Evolutionary conservation across 805 yeast species (phyloP).

Genomic region (Diddensiella santjacobensis): DNA sequence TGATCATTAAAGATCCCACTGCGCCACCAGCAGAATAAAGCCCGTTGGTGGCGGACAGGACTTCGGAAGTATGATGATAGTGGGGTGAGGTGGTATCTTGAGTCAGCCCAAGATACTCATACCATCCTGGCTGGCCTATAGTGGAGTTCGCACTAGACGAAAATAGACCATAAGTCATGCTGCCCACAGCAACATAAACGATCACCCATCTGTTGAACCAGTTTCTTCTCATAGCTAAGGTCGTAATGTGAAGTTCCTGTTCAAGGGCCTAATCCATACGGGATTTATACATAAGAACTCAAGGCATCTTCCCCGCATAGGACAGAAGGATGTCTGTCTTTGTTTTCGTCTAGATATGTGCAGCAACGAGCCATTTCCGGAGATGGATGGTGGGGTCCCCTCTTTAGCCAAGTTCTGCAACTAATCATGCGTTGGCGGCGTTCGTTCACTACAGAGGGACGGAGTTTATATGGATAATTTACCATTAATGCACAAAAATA

Average conservation of each 20-base stretch:
- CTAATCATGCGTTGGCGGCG: no score
- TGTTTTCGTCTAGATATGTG: neutral
- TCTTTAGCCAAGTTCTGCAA: no score
- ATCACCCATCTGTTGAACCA: conserved; percentile 6
- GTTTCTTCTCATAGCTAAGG: conserved; percentile 9
- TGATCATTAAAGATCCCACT: conserved; percentile 10
- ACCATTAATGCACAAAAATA: no score
- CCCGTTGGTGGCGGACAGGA: conserved; percentile 13
- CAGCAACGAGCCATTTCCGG: neutral
- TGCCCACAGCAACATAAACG: conserved; percentile 2
- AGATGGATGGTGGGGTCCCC: neutral
- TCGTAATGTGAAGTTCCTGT: no score
- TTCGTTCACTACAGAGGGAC: no score
- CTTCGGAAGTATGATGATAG: conserved; percentile 11
- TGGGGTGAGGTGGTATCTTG: neutral
- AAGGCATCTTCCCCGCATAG: neutral
- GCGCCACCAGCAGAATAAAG: conserved; percentile 16
- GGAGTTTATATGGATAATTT: no score
- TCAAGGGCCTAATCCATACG: no score
- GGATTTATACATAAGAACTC: no score
- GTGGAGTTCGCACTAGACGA: conserved; percentile 4
- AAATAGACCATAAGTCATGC: conserved; percentile 1
- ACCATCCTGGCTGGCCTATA: conserved; percentile 1
- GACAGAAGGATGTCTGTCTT: neutral
- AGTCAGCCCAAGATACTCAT: neutral